Conservation (phyloP, 2,329 filamentous ascomycete species). For the Arthroderma sp. region DNA sequence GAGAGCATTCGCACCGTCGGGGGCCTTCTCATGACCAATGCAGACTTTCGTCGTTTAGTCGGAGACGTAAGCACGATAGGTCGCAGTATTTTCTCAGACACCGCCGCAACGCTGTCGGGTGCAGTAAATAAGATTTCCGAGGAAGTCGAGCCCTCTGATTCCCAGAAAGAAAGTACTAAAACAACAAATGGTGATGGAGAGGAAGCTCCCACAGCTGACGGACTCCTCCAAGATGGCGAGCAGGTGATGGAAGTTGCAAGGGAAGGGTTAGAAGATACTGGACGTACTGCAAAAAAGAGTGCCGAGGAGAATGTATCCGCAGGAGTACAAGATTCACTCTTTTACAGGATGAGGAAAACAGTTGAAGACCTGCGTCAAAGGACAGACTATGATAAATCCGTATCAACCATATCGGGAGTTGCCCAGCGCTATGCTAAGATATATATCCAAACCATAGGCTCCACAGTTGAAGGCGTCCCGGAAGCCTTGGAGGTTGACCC, state of each 20-base stretch:
- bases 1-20: conserved; percentile 72
- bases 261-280: conserved; percentile 28
- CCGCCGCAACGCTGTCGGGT: conserved; percentile 64
- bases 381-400: conserved; percentile 73
- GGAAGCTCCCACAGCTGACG: conserved; percentile 45
- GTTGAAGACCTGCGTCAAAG: conserved; percentile 62
- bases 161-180: conserved; percentile 45
- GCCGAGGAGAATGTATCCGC: conserved; percentile 60
- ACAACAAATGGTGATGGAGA: conserved; percentile 37
- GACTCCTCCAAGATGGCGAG: conserved; percentile 48
- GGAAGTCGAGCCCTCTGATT: conserved; percentile 55
- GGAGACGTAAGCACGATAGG: conserved; percentile 67
- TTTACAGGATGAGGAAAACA: conserved; percentile 63
- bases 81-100: conserved; percentile 75
- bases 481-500: conserved; percentile 61
- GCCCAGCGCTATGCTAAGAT: conserved; percentile 65
- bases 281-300: conserved; percentile 54
- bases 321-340: conserved; percentile 59
- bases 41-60: conserved; percentile 77
- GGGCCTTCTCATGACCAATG: conserved; percentile 75
- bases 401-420: conserved; percentile 63
- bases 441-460: conserved; percentile 62
- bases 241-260: conserved; percentile 38
- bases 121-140: conserved; percentile 64
- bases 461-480: conserved; percentile 54